A percentile compares a stretch with the other conserved stretches of the same genome.
phyloP scores from a whole-genome alignment of 306 rosid species.

The Inga leiocalycina region DNA sequence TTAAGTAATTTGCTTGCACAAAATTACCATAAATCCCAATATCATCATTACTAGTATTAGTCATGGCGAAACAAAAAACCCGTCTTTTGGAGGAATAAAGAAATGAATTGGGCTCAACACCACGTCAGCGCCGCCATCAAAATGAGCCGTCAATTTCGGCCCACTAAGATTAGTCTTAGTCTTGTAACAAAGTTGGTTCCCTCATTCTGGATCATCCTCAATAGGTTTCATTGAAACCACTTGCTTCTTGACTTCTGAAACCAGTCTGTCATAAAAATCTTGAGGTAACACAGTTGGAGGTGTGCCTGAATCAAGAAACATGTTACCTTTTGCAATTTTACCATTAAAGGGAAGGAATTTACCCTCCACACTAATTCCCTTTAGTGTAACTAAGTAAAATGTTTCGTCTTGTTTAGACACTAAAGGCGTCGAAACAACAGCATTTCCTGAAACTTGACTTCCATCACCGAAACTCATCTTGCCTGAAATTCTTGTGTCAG shows the following conservation, averaged over 20 bases:
- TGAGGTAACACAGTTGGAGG: conserved; percentile 43
- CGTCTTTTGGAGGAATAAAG: conserved; percentile 36
- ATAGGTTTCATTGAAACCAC: conserved; percentile 24
- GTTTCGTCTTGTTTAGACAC: conserved; percentile 21
- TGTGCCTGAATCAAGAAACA: conserved; percentile 51
- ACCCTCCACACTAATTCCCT: conserved; percentile 44
- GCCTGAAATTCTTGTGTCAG: conserved; percentile 25
- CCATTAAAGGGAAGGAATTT: conserved; percentile 31
- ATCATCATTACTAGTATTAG: neutral
- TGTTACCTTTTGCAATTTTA: conserved; percentile 39
- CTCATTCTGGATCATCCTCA: conserved; percentile 35
- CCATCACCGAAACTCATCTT: conserved; percentile 47
- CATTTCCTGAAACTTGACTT: conserved; percentile 41
- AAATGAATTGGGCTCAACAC: conserved; percentile 21
- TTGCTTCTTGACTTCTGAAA: conserved; percentile 29
- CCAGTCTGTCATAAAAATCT: conserved; percentile 39
- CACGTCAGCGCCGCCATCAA: conserved; percentile 29
- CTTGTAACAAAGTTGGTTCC: conserved; percentile 45
- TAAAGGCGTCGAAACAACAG: conserved; percentile 43
- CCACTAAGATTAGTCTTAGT: conserved; percentile 27
- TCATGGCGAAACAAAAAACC: conserved; percentile 42
- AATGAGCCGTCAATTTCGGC: conserved; percentile 30
- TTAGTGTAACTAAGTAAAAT: conserved; percentile 38
- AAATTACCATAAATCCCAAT: conserved; percentile 45
- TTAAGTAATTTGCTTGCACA: conserved; percentile 49